Base-by-base conservation (phyloP, 805 yeast species). In the Saccharomyces mikatae region DNA sequence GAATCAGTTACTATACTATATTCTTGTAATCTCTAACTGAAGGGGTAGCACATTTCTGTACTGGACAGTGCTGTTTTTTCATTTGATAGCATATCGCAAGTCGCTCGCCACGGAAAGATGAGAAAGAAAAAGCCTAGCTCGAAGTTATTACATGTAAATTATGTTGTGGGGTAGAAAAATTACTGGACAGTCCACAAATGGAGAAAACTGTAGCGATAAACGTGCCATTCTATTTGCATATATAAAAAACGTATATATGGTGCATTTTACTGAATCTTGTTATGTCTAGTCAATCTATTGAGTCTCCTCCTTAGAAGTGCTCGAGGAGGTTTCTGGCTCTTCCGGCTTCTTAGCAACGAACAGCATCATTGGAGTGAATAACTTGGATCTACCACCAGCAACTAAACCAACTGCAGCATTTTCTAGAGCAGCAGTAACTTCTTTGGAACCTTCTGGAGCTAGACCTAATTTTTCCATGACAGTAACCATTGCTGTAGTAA, bases 361-460 rank as follows among this genome's bases (percentile, higher is more conserved):
- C 70, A 94, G 79, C 94, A 89, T 87, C 99, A 94, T 94, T 66
- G 99, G 99, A 46, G 98, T 92, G 77, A 94, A 94, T 61, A 94
- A 78, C 65, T 87, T 84, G 72, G 86, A 79, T 73, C 79, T 80
- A 71, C 97, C 99, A 73, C 99, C 99, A 54, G 83, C 87, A 55
- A 91, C 97, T 67, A 94, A 81, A 72, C 90, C 91, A 57, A 92
- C 84, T 54, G 98, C 98, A 58, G 99, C 99, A 70, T 91, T 94
- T 76, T 94, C 99, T 62, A 94, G 80, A 30, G 98, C 98, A 58
- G 74, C 79, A 46, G 98, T 89, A 60, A 94, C 97, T 76, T 89
- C 84, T 68, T 79, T 80, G 21, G 92, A 87, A 56, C 97, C 99
- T 73, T 86, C 82, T 69, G 98, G 97, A 49, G 97, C 97, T 54